Conservation (phyloP, 805 yeast genomes). For the Lipomyces sp. region DNA sequence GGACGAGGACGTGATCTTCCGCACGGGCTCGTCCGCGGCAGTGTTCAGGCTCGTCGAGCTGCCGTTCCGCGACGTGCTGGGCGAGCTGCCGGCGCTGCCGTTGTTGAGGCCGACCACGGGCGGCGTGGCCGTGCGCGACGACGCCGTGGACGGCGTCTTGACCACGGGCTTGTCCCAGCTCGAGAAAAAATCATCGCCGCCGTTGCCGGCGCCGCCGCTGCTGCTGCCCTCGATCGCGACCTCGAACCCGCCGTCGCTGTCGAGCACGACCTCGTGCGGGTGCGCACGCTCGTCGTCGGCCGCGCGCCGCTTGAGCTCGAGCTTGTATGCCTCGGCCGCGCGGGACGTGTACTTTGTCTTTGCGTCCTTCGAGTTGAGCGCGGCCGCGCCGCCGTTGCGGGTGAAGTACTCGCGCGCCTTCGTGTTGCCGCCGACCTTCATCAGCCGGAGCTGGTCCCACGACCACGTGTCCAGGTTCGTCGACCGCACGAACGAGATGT, state of each 20-base stretch:
- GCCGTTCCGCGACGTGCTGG: conserved; percentile 25
- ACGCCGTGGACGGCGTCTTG: conserved; percentile 38
- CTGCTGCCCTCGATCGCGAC: conserved; percentile 2
- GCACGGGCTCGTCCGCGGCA: conserved; percentile 30
- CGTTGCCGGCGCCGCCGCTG: conserved; percentile 34
- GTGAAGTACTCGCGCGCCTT: conserved; percentile 76
- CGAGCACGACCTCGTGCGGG: conserved; percentile 73
- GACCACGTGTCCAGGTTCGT: conserved; percentile 94
- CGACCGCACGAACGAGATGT: conserved; percentile 90
- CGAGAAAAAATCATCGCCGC: conserved; percentile 81
- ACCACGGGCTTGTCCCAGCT: conserved; percentile 81
- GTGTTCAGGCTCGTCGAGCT: conserved; percentile 29
- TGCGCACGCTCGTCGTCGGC: conserved; percentile 55
- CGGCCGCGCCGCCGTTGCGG: conserved; percentile 81
- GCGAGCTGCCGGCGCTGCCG: background rate
- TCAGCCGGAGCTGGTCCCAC: conserved; percentile 79
- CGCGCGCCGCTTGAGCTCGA: conserved; percentile 69
- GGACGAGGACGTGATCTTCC: conserved; percentile 49
- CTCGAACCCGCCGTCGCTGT: conserved; percentile 30
- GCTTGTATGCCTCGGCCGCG: conserved; percentile 76
- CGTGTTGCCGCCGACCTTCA: conserved; percentile 92
- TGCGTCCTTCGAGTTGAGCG: conserved; percentile 60
- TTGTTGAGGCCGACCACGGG: conserved; percentile 16
- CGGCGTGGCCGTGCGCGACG: conserved; percentile 42
- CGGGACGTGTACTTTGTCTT: conserved; percentile 74